A percentile compares a stretch with the other conserved stretches of the same genome.
These are phyloP conservation scores for Drosera capensis DNA, from an alignment of 148 eudicot genomes.

Conservation along the genomic window DNA sequence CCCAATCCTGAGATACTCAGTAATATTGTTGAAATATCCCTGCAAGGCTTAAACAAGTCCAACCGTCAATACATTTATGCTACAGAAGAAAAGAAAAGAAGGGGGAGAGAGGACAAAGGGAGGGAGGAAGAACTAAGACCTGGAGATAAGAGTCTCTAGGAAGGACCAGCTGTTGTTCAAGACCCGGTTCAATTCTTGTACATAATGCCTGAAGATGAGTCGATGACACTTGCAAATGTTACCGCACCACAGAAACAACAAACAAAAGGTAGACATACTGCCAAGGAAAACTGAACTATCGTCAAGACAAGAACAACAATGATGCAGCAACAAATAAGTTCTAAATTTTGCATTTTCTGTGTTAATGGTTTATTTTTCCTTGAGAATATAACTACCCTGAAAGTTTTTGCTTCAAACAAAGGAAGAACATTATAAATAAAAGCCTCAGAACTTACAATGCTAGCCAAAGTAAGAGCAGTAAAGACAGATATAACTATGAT, in stretches of 20 bases:
- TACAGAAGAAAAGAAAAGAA: background rate
- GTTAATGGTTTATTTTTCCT: no score
- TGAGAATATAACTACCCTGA: no score
- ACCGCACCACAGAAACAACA: slow-evolving; percentile 4
- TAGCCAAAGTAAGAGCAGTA: slow-evolving; percentile 65
- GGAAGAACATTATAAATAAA: background rate
- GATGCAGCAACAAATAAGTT: no score
- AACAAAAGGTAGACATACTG: background rate
- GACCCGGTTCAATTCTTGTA: slow-evolving; percentile 92
- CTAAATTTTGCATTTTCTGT: no score
- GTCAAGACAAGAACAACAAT: no score
- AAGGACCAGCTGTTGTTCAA: slow-evolving; percentile 96
- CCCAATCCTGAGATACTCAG: slow-evolving; percentile 75
- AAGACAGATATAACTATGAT: slow-evolving; percentile 53
- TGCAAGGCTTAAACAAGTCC: slow-evolving; percentile 19
- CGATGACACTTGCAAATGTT: slow-evolving; percentile 5
- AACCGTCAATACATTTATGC: no score
- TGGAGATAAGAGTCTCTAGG: slow-evolving; percentile 97
- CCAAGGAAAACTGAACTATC: background rate
- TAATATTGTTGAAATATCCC: slow-evolving; percentile 71
- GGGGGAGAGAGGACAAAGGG: slow-evolving; percentile 2
- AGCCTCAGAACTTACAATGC: slow-evolving; percentile 54
- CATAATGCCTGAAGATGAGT: slow-evolving; percentile 61
- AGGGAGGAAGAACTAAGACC: slow-evolving; percentile 23
- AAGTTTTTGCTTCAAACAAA: background rate